Base-by-base conservation (phyloP, 805 yeast species). In the Candida jianshihensis region DNA sequence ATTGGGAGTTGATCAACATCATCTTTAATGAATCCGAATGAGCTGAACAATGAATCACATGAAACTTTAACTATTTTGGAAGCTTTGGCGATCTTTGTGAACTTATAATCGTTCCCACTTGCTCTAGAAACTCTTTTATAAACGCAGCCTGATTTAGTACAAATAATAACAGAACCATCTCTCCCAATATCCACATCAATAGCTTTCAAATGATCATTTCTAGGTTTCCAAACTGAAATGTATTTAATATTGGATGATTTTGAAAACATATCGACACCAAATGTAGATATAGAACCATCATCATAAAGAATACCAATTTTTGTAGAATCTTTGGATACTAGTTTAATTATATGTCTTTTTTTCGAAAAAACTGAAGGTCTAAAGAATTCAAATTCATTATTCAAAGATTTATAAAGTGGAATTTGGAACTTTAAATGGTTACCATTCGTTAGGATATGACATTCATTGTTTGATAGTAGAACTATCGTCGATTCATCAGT, bases 401-500 rank as follows among this genome's bases (percentile, higher is more conserved):
- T 69, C 24, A 51, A 26, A 0, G 50, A 12, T 34, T 48, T 51
- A 35, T 33, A 43, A 4, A 44, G 54, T 39, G 50, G 69, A 32
- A 53, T 62, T 56, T 39, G 71, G 44, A 78, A 62, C 36, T 73
- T 73, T 27, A 72, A 65, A 43, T 78, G 81, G 35, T 71, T 75
- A 12, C 73, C 73, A 40, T 75, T 73, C 40, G 67, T 61, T 42
- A 78, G 73, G 1, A 82, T 68, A 50, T 78, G 82, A 12, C 88
- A 68, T 35, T 78, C 86, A 42, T 78, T 72, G 9, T 62, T 63
- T 6, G 54, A 63, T 2, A 79, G 69, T 6, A 81, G 66, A 2
- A 87, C 73, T 30, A 84, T 66, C 0, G 96, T 87, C 19, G 79
- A 76, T 33, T 66, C 63, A 32, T 87, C 94, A 9, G 81, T 73